Evolutionary conservation across 352 stramenopile genomes (phyloP).

Genomic region (Phytophthora hibernalis): DNA sequence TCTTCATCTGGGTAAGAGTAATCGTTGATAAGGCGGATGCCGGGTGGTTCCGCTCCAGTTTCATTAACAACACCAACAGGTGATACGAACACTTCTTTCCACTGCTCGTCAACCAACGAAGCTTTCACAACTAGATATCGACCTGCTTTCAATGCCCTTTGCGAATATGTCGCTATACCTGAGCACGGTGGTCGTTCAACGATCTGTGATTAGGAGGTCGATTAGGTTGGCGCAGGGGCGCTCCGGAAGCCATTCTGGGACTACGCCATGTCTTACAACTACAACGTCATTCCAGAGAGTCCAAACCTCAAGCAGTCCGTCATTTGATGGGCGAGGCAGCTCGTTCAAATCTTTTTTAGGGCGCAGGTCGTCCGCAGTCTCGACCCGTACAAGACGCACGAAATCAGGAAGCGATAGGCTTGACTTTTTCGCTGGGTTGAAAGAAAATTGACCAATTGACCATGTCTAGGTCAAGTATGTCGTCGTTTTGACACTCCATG

Average conservation of each 20-base stretch:
- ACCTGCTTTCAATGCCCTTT: background rate
- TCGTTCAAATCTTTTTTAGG: background rate
- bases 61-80: background rate
- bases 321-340: background rate
- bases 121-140: background rate
- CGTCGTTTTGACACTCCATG: background rate
- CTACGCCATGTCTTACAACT: background rate
- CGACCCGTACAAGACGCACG: background rate
- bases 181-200: background rate
- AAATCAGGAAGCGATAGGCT: background rate
- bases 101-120: background rate
- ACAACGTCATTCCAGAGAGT: slow-evolving; percentile 6
- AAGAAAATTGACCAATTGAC: background rate
- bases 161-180: background rate
- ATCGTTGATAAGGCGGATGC: slow-evolving; percentile 7
- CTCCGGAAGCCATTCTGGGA: background rate
- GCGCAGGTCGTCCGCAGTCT: background rate
- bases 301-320: background rate
- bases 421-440: background rate
- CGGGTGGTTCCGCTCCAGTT: too few species aligned
- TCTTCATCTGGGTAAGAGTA: slow-evolving; percentile 1
- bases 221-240: background rate
- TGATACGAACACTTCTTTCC: background rate
- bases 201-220: slow-evolving; percentile 1
- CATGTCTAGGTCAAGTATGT: background rate